Conservation (phyloP, 805 yeast genomes). For the Scheffersomyces coipomensis region DNA sequence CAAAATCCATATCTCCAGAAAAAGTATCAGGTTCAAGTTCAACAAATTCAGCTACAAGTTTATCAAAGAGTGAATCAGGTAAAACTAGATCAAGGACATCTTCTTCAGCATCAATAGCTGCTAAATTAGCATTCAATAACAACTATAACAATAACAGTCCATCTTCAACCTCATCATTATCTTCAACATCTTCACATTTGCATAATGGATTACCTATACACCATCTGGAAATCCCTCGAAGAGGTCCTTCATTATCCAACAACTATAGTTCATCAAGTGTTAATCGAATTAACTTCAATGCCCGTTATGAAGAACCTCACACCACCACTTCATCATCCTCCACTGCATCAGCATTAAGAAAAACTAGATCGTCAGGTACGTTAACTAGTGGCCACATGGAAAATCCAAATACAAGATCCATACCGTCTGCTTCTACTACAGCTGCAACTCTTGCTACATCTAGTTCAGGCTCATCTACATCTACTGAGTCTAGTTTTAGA, state of each 20-base stretch:
- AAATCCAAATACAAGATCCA: too few relatives aligned
- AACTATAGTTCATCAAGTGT: too few relatives aligned
- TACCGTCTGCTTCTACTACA: not conserved
- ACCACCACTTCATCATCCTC: too few relatives aligned
- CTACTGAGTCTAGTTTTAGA: not conserved
- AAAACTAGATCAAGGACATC: slow-evolving; percentile 9
- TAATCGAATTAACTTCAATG: too few relatives aligned
- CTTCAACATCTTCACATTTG: too few relatives aligned
- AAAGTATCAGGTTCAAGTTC: not conserved
- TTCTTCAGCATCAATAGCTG: slow-evolving; percentile 26
- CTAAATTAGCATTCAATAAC: slow-evolving; percentile 20
- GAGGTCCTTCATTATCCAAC: not conserved
- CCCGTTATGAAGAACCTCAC: too few relatives aligned
- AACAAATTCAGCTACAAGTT: not conserved
- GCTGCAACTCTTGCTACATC: not conserved
- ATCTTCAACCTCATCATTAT: too few relatives aligned
- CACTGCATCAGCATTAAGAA: slow-evolving; percentile 12
- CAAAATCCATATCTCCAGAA: not conserved
- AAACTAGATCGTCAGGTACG: slow-evolving; percentile 16
- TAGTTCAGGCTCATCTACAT: not conserved
- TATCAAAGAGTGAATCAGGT: not conserved
- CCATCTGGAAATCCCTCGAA: not conserved
- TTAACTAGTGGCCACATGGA: not conserved
- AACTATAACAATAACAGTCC: not conserved
- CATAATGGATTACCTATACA: too few relatives aligned